A percentile compares a stretch with the other conserved stretches of the same genome.
These are phyloP conservation scores for Yamadazyma nakazawae DNA, from an alignment of 805 yeast genomes.

Conservation along the genomic window DNA sequence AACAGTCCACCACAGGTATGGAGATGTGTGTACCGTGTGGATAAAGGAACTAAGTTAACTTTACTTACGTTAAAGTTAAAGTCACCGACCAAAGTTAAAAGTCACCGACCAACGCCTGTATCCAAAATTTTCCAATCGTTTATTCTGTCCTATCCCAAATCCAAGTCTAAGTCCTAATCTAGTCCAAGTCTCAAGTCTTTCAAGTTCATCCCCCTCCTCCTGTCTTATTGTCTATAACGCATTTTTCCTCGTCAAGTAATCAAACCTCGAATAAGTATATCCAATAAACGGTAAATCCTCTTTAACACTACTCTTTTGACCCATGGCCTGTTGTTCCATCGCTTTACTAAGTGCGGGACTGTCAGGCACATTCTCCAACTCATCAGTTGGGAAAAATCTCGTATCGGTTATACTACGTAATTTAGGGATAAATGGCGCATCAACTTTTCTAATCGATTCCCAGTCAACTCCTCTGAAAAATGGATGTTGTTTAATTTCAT, in stretches of 20 bases:
- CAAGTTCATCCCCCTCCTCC: not conserved
- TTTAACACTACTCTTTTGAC: conserved; percentile 51
- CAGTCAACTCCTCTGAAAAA: conserved; percentile 96
- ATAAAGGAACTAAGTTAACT: no score
- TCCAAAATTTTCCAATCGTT: no score
- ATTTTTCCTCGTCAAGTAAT: conserved; percentile 79
- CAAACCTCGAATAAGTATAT: conserved; percentile 92
- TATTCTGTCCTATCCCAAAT: no score
- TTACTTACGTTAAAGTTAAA: no score
- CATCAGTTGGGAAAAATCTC: conserved; percentile 97
- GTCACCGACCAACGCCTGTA: no score
- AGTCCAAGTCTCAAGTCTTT: not conserved
- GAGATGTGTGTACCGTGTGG: no score
- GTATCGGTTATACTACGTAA: conserved; percentile 92
- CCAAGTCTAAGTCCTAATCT: not conserved
- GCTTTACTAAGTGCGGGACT: conserved; percentile 60
- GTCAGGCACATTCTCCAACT: conserved; percentile 83
- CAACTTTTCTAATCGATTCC: conserved; percentile 82
- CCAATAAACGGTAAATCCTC: conserved; percentile 97
- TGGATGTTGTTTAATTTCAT: conserved; percentile 85
- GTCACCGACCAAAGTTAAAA: no score
- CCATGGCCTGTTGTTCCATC: conserved; percentile 46
- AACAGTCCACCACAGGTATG: no score
- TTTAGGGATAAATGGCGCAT: conserved; percentile 92
- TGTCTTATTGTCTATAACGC: conserved; percentile 39